Evolutionary conservation across 2,329 filamentous ascomycete species (phyloP), one percentile per base, ranked within the genome.

Genomic region (Helotiales sp.): DNA sequence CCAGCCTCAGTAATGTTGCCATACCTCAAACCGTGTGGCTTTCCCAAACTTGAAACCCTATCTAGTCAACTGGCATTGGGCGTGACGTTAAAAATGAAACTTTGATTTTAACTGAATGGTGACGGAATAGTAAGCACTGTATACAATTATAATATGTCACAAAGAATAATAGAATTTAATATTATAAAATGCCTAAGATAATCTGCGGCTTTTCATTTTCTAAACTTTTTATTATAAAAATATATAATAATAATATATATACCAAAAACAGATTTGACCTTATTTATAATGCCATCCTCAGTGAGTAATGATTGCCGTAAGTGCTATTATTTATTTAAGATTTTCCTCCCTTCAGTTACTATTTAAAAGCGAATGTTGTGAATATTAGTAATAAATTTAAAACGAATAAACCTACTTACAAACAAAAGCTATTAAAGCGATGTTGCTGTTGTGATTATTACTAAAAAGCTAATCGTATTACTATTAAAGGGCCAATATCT

Each of bases 311-410:
- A 61, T 26, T 20, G 45, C 45, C 43, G 59, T 17, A 6, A 61
- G 43, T 61, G 45, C 59, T 8, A 61, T 26, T 61, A 61, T 50
- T 26, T 26, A 61, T 61, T 61, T 61, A n/a, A 61, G 58, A 52
- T 40, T 26, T 26, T 37, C 45, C 1, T 61, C 43, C 26, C 45
- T 61, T 26, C 28, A 61, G 17, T 61, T 26, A 52, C 45, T 52
- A 61, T 61, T 17, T 61, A 63, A 45, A 26, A 63, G 61, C 20
- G 49, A 32, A 43, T 55, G 61, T 49, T 63, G 17, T 28, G 47
- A 32, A 30, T 22, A 32, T 55, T 11, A 63, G 61, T 15, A 63
- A 54, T 20, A 17, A 0, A 28, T 26, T 55, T 45, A 30, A 54
- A 13, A 43, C 30, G 30, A 32, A 43, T 26, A 11, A 24, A 26